Percentiles rank a stretch among this genome's conserved stretches.
These are phyloP conservation scores for Puccinia polysora DNA, from an alignment of 1,284 basidiomycete genomes.

Conservation along the genomic window DNA sequence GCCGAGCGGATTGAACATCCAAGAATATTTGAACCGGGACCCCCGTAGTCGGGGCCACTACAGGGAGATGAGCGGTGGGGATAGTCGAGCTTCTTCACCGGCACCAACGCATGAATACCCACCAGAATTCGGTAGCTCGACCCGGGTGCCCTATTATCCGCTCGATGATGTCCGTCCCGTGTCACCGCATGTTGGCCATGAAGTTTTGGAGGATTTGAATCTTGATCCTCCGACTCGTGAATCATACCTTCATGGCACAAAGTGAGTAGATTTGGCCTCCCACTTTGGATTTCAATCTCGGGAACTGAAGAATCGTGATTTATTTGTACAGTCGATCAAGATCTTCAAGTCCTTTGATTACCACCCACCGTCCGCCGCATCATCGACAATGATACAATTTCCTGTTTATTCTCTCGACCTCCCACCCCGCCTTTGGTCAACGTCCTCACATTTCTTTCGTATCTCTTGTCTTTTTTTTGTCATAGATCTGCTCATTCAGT, in stretches of 20 bases:
- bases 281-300: background rate
- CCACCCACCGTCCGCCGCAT: background rate
- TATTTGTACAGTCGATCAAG: slow-evolving; percentile 11
- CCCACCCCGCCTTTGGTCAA: no score
- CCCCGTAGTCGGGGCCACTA: slow-evolving; percentile 1
- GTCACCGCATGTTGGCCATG: background rate
- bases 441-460: no score
- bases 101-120: slow-evolving; percentile 24
- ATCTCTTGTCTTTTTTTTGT: no score
- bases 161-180: background rate
- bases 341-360: slow-evolving; percentile 21
- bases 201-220: background rate
- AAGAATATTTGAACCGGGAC: slow-evolving; percentile 24
- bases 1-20: slow-evolving; percentile 13
- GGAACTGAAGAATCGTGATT: background rate
- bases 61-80: background rate
- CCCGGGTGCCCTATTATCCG: background rate
- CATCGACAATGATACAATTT: no score
- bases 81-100: slow-evolving; percentile 5
- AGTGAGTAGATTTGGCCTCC: background rate
- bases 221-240: background rate
- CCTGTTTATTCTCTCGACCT: no score
- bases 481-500: no score
- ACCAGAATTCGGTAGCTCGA: slow-evolving; percentile 2
- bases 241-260: background rate